Evolutionary conservation across 2,329 filamentous ascomycete species (phyloP).

Genomic region (Blastomyces emzantsi): DNA sequence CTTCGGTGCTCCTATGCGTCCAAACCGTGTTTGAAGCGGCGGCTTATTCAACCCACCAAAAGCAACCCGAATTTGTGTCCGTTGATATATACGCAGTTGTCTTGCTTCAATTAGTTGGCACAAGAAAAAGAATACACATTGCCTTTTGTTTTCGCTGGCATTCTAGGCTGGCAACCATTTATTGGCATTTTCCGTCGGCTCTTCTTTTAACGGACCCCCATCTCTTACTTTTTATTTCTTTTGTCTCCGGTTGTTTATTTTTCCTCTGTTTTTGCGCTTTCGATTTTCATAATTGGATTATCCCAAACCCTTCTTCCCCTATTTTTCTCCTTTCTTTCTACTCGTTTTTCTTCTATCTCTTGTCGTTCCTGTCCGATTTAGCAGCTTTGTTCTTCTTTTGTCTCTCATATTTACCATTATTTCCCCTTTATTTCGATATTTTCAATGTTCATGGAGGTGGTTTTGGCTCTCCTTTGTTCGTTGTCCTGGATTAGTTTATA

Average conservation of each 20-base stretch:
- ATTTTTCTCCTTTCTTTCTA: not conserved
- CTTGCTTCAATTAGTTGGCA: not conserved
- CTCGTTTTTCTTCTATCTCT: conserved; percentile 14
- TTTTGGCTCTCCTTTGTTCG: not conserved
- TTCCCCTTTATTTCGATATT: conserved; percentile 3
- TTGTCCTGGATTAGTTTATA: not conserved
- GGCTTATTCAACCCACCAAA: not conserved
- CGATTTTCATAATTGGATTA: conserved; percentile 5
- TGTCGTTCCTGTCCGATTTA: conserved; percentile 12
- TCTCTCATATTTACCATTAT: conserved; percentile 9
- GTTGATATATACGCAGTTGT: not conserved
- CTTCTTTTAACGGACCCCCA: not conserved
- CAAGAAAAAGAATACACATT: not conserved
- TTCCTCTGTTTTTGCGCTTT: conserved; percentile 2
- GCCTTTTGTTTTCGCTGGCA: not conserved
- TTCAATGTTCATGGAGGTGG: conserved; percentile 4
- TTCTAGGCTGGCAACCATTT: conserved; percentile 2
- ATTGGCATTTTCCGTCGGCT: not conserved
- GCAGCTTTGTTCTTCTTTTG: conserved; percentile 12
- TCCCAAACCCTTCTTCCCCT: not conserved
- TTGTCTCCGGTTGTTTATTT: not conserved
- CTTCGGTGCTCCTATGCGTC: not conserved
- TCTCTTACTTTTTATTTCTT: conserved; percentile 8
- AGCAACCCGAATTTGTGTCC: not conserved
- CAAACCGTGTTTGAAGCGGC: not conserved